Evolutionary conservation across 441 rosid species (phyloP).

Genomic region (Gossypium lobatum): DNA sequence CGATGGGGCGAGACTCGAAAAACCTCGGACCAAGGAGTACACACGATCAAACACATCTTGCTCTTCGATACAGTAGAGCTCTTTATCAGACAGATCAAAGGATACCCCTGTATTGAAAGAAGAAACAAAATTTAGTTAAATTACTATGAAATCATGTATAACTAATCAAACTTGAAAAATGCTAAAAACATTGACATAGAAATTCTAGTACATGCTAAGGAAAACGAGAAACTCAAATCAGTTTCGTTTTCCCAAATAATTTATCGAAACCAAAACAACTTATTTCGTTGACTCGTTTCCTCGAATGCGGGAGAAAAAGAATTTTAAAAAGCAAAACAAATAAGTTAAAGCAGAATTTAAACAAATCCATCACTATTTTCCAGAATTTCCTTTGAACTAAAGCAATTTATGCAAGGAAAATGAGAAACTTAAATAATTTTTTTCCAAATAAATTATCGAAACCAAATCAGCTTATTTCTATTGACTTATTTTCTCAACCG

Average conservation of each 20-base stretch:
- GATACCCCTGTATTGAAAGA: conserved; percentile 51
- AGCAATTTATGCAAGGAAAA: background rate
- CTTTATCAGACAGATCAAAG: conserved; percentile 88
- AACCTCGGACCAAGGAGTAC: conserved; percentile 55
- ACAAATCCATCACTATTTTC: background rate
- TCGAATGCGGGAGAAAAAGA: background rate
- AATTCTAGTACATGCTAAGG: background rate
- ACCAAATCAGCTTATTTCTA: background rate
- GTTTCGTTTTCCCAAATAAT: background rate
- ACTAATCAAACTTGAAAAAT: background rate
- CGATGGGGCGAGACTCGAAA: conserved; percentile 45
- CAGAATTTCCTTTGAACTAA: background rate
- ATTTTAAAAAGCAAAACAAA: background rate
- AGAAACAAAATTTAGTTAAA: background rate
- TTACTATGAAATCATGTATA: background rate
- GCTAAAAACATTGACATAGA: background rate
- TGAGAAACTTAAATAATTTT: background rate
- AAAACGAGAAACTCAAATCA: background rate
- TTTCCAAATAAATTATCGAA: background rate
- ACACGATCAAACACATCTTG: conserved; percentile 84
- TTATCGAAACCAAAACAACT: background rate
- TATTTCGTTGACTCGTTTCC: background rate
- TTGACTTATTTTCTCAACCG: background rate
- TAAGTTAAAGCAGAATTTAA: background rate
- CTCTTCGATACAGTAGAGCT: conserved; percentile 83